Percentiles rank a stretch among this genome's conserved stretches.
Evolutionary conservation across 2,329 filamentous ascomycete genomes (phyloP).

Genomic region (Rhynchosporium agropyri): DNA sequence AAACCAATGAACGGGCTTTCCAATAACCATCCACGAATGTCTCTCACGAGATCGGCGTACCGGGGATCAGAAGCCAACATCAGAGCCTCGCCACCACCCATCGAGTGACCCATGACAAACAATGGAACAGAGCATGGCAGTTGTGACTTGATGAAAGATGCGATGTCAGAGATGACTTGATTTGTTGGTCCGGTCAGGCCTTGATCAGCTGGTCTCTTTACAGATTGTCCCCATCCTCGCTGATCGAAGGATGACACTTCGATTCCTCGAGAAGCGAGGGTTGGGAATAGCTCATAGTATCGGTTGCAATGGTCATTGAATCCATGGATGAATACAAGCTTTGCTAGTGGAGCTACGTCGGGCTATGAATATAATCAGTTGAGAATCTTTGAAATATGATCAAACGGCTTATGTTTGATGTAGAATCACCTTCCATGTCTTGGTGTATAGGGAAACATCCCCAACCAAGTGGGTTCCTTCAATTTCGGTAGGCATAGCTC

Average conservation of each 20-base stretch:
- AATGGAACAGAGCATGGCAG: constrained; percentile 60
- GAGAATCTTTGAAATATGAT: neutral
- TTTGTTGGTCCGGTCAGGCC: constrained; percentile 76
- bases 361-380: constrained; percentile 33
- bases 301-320: constrained; percentile 84
- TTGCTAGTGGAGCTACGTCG: constrained; percentile 55
- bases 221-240: constrained; percentile 83
- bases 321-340: constrained; percentile 82
- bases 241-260: constrained; percentile 81
- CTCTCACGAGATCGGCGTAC: constrained; percentile 57
- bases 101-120: constrained; percentile 88
- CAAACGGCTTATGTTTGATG: neutral
- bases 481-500: constrained; percentile 39
- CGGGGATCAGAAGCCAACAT: constrained; percentile 56
- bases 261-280: constrained; percentile 71
- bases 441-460: constrained; percentile 40
- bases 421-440: constrained; percentile 40
- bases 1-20: constrained; percentile 82
- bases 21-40: constrained; percentile 72
- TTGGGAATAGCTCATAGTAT: constrained; percentile 74
- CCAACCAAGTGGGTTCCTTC: constrained; percentile 41
- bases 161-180: constrained; percentile 76
- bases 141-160: constrained; percentile 68
- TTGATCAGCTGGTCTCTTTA: constrained; percentile 59
- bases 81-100: constrained; percentile 82